phyloP scores from a whole-genome alignment of 2,329 filamentous ascomycete genomes.

The Dendryphion nanum region DNA sequence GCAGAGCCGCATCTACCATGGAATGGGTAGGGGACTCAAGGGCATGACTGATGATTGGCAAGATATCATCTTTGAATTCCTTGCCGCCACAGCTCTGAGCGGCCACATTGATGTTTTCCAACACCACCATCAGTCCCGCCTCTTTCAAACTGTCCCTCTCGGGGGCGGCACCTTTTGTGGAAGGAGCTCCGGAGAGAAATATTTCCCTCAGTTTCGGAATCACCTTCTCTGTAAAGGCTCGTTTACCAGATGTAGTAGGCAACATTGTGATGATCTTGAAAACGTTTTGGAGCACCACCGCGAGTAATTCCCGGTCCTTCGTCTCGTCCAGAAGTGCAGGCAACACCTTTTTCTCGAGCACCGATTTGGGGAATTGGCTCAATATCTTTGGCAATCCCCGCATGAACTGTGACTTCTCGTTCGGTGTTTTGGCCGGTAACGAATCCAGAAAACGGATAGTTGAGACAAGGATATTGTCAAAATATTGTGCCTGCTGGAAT shows the following conservation, averaged over 20 bases:
- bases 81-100: conserved; percentile 82
- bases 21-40: conserved; percentile 88
- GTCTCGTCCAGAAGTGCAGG: conserved; percentile 87
- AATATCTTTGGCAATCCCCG: conserved; percentile 83
- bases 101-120: conserved; percentile 77
- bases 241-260: conserved; percentile 60
- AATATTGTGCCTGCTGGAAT: conserved; percentile 93
- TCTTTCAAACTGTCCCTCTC: conserved; percentile 84
- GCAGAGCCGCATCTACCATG: conserved; percentile 80
- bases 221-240: conserved; percentile 80
- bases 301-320: conserved; percentile 85
- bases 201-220: conserved; percentile 82
- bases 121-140: conserved; percentile 83
- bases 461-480: conserved; percentile 94
- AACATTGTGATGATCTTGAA: conserved; percentile 84
- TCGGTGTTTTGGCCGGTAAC: conserved; percentile 85
- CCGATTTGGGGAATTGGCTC: conserved; percentile 86
- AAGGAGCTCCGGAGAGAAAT: conserved; percentile 61
- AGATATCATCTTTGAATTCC: conserved; percentile 91
- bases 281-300: conserved; percentile 83
- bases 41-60: conserved; percentile 80
- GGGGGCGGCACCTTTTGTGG: conserved; percentile 45
- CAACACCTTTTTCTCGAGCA: conserved; percentile 91
- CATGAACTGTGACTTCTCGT: conserved; percentile 90
- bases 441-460: conserved; percentile 93